phyloP scores from a whole-genome alignment of 2,329 filamentous ascomycete genomes.

The Diplocarpon mali region DNA sequence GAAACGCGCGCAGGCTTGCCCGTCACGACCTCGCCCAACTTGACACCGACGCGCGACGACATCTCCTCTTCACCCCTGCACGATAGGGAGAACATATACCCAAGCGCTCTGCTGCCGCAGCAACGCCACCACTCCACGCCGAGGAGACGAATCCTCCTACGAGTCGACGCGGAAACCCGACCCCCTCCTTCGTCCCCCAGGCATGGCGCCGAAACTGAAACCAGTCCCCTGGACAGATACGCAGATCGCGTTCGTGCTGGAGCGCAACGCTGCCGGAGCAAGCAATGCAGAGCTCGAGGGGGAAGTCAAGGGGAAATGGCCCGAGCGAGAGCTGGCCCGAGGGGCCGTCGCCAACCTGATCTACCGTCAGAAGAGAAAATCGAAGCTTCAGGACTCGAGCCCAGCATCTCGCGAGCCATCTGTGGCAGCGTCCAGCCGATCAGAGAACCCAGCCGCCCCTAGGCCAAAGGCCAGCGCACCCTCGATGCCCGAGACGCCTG shows the following conservation, averaged over 20 bases:
- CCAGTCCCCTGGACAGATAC: background rate
- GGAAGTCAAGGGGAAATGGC: background rate
- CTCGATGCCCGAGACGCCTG: background rate
- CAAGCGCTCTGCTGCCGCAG: too few relatives aligned
- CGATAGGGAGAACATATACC: too few relatives aligned
- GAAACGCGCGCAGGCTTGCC: too few relatives aligned
- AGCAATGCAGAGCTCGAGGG: background rate
- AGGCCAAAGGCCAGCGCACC: background rate
- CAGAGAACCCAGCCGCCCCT: background rate
- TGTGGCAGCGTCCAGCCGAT: background rate
- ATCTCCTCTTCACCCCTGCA: too few relatives aligned
- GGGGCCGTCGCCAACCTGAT: background rate
- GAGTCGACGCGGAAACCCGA: too few relatives aligned
- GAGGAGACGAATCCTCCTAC: too few relatives aligned
- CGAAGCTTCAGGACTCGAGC: background rate
- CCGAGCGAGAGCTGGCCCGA: background rate
- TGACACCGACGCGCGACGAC: too few relatives aligned
- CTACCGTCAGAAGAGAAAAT: background rate
- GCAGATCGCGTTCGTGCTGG: slow-evolving; percentile 2
- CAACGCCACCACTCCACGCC: too few relatives aligned
- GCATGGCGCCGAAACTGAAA: too few relatives aligned
- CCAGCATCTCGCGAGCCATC: background rate
- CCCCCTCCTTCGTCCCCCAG: too few relatives aligned
- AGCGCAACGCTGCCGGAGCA: background rate
- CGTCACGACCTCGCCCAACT: too few relatives aligned